Evolutionary conservation across 768 basidiomycete species (phyloP).

Genomic region (Wakefieldia striispora): DNA sequence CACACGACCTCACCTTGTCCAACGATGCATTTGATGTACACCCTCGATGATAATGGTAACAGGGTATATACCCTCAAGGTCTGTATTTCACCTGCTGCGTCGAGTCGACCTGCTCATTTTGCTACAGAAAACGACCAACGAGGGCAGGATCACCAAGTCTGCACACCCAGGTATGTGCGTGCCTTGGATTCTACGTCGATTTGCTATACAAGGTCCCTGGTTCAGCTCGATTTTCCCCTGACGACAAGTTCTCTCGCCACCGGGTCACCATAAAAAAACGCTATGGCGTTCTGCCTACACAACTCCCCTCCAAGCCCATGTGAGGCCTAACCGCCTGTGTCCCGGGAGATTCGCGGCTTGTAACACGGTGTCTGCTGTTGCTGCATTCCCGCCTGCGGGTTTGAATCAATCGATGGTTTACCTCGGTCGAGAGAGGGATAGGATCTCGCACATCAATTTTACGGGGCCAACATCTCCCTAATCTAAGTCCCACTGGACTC

Average conservation of each 20-base stretch:
- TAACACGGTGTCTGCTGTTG: no score
- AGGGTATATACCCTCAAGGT: conserved; percentile 94
- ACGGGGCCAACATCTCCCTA: no score
- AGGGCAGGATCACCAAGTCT: conserved; percentile 86
- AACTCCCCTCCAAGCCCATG: conserved; percentile 85
- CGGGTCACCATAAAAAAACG: conserved; percentile 97
- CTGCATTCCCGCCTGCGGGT: no score
- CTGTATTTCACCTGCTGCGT: conserved; percentile 11
- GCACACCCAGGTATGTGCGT: conserved; percentile 84
- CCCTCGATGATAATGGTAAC: conserved; percentile 69
- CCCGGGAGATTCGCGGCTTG: neutral
- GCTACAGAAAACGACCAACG: conserved; percentile 76
- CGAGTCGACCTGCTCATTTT: conserved; percentile 4
- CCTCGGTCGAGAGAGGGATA: no score
- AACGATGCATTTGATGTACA: conserved; percentile 98
- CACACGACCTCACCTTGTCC: conserved; percentile 2
- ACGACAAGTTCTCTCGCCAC: conserved; percentile 98
- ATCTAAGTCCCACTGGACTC: no score
- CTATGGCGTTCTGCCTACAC: conserved; percentile 84
- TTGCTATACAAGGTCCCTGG: neutral
- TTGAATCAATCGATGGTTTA: no score
- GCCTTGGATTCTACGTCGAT: neutral
- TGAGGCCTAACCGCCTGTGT: conserved; percentile 35
- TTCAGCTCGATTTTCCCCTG: conserved; percentile 94
- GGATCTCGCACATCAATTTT: no score